These are phyloP conservation scores for Wickerhamomyces strasburgensis DNA, from an alignment of 805 yeast species.

Conservation along the genomic window DNA sequence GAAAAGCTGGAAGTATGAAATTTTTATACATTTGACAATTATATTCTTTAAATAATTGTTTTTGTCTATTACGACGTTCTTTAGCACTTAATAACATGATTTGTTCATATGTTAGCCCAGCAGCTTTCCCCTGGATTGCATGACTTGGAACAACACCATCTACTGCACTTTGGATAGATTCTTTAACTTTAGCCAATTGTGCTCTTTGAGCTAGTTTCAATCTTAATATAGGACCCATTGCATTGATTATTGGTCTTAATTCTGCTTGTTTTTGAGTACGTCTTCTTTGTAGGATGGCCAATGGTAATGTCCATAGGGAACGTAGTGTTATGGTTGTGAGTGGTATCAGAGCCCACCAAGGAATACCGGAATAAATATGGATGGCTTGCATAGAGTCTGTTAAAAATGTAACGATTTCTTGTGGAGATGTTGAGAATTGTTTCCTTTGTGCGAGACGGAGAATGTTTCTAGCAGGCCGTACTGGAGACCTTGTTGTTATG, in stretches of 20 bases:
- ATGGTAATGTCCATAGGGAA: conserved; percentile 64
- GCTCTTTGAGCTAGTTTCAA: conserved; percentile 40
- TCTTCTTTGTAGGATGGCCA: conserved; percentile 67
- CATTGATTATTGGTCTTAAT: conserved; percentile 64
- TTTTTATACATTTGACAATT: conserved; percentile 80
- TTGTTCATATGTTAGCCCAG: conserved; percentile 66
- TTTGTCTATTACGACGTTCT: conserved; percentile 74
- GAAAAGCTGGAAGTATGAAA: conserved; percentile 67
- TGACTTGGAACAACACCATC: conserved; percentile 8
- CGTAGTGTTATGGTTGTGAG: conserved; percentile 63
- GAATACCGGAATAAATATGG: conserved; percentile 57
- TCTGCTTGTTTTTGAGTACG: conserved; percentile 66
- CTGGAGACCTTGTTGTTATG: background rate
- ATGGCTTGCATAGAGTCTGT: conserved; percentile 37
- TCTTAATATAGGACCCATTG: conserved; percentile 71
- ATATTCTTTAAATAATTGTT: conserved; percentile 58
- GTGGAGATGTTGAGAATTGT: conserved; percentile 6
- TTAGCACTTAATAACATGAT: conserved; percentile 68
- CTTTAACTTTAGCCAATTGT: conserved; percentile 21
- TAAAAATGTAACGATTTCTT: conserved; percentile 12
- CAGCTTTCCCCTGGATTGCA: conserved; percentile 18
- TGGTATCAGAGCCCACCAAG: conserved; percentile 85
- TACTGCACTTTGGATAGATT: conserved; percentile 24
- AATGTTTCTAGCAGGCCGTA: too few species aligned
- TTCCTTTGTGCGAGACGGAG: too few species aligned